Base-by-base conservation (phyloP, 768 basidiomycete species). In the button mushroom (Agaricus bisporus) region DNA sequence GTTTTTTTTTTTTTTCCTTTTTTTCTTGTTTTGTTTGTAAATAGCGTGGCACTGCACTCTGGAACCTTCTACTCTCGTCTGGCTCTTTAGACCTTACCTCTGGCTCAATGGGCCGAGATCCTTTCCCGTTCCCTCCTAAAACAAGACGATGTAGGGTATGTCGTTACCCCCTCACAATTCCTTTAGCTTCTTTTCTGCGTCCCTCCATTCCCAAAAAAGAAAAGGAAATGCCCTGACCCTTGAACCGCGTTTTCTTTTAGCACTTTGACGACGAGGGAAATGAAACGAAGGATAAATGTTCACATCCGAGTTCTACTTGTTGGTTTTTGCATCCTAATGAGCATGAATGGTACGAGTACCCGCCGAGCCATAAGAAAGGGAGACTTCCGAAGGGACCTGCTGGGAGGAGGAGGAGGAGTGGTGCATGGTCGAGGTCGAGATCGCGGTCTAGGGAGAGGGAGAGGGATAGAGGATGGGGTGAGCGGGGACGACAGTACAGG, bases 281-380 rank as follows among this genome's bases (percentile, higher is more conserved):
- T 17, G 26, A 47, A 12, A 46, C 38, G 20, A 18, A 25, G 5
- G n/a, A 17, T 0, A 46, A 47, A n/a, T 62, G 61, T 28, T n/a
- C n/a, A n/a, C n/a, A n/a, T n/a, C n/a, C n/a, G 9, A 35, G 25
- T 14, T 2, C 3, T 4, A 38, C 20, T 15, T 64, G 61, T 49
- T 20, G 25, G n/a, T 63, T 51, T 51, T 22, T 55, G 9, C 63
- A 64, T 39, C 63, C 63, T 4, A 32, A 52, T 1, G 56, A 61
- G 15, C 26, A 32, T 5, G 57, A 59, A 20, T 59, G 56, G 56
- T 35, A 8, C 15, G 29, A 35, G 5, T 28, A 26, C 28, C 26
- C 22, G 44, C 2, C 36, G 28, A 39, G 38, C 5, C 8, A 7
- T 35, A 22, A 10, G 25, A 25, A 5, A 5, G 37, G 55, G 41